phyloP scores from a whole-genome alignment of 106 monocot species.

The Alisma plantagoaquatica region DNA sequence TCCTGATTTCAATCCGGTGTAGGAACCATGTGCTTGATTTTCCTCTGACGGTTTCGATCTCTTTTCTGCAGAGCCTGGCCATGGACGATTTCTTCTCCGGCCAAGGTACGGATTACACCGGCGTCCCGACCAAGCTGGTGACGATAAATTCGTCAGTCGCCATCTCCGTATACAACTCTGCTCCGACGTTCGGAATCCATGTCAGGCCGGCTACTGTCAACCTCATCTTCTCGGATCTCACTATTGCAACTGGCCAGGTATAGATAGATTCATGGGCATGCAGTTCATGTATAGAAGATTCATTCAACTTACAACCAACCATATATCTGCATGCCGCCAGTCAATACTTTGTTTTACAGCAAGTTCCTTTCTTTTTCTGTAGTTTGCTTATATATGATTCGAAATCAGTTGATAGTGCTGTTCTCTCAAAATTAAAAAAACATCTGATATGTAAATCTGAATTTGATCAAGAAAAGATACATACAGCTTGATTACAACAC shows the following conservation, averaged over 20 bases:
- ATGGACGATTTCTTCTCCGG: conserved; percentile 57
- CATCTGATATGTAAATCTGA: too few species aligned
- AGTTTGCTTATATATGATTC: too few species aligned
- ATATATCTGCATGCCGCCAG: too few species aligned
- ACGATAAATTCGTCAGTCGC: conserved; percentile 67
- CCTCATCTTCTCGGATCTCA: neutral
- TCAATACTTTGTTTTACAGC: too few species aligned
- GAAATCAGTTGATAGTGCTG: too few species aligned
- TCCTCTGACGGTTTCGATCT: neutral
- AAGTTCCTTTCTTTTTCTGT: too few species aligned
- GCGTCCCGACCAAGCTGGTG: conserved; percentile 70
- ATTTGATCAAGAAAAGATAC: too few species aligned
- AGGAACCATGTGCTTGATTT: conserved; percentile 7
- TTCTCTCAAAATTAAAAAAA: too few species aligned
- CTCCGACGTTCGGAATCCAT: conserved; percentile 74
- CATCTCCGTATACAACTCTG: conserved; percentile 58
- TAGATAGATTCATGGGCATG: neutral
- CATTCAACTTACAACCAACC: neutral
- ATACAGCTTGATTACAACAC: too few species aligned
- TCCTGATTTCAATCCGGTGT: too few species aligned
- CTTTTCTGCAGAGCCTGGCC: conserved; percentile 39
- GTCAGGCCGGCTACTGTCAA: conserved; percentile 17
- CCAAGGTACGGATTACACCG: conserved; percentile 53
- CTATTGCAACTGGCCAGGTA: conserved; percentile 4
- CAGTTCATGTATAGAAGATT: neutral